Conservation (phyloP, 768 basidiomycete genomes). For the Tylopilus plumbeoviolaceoides region DNA sequence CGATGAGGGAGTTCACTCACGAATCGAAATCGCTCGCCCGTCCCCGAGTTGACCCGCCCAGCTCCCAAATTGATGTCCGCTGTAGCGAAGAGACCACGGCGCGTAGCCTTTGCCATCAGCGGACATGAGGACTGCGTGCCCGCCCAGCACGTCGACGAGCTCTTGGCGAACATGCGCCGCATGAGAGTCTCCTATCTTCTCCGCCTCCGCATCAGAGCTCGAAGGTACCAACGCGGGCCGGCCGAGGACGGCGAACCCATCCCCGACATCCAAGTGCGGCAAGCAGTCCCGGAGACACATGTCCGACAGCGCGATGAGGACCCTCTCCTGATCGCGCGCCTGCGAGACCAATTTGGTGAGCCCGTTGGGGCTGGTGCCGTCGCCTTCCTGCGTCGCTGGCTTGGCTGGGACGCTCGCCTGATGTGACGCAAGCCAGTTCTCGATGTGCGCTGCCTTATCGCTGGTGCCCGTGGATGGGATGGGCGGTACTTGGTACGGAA, state of each 20-base stretch:
- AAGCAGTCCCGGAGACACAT: slow-evolving; percentile 69
- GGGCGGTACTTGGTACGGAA: slow-evolving; percentile 74
- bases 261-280: slow-evolving; percentile 84
- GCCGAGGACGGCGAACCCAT: slow-evolving; percentile 68
- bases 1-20: slow-evolving; percentile 33
- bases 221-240: slow-evolving; percentile 44
- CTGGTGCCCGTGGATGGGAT: slow-evolving; percentile 42
- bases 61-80: slow-evolving; percentile 83
- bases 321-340: slow-evolving; percentile 47
- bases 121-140: slow-evolving; percentile 63
- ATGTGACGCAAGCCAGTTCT: slow-evolving; percentile 66
- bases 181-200: background rate
- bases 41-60: slow-evolving; percentile 97
- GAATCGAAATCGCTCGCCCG: slow-evolving; percentile 88
- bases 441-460: slow-evolving; percentile 64
- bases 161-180: slow-evolving; percentile 50
- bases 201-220: slow-evolving; percentile 28
- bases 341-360: slow-evolving; percentile 48
- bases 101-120: slow-evolving; percentile 34
- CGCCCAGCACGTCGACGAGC: slow-evolving; percentile 78
- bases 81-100: slow-evolving; percentile 87
- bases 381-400: background rate
- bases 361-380: background rate
- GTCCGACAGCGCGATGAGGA: slow-evolving; percentile 71
- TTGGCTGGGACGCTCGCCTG: slow-evolving; percentile 47